These are phyloP conservation scores for Breynia disticha DNA, from an alignment of 441 rosid species.

Conservation along the genomic window DNA sequence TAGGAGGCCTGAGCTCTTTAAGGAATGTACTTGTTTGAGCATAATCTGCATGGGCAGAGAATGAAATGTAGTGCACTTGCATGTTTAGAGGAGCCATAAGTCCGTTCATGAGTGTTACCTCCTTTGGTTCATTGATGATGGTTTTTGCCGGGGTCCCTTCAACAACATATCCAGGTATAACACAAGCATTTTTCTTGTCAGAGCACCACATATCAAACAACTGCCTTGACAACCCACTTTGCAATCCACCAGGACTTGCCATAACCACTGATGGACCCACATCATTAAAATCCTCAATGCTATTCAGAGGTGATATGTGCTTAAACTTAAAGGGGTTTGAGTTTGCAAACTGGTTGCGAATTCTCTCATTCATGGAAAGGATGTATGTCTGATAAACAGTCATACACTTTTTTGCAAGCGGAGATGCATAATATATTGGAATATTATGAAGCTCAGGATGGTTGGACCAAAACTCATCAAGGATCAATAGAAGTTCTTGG, in stretches of 20 bases:
- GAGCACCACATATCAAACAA: conserved; percentile 84
- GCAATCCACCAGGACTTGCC: conserved; percentile 91
- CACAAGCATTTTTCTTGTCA: conserved; percentile 74
- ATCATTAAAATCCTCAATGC: conserved; percentile 72
- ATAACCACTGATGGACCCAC: conserved; percentile 87
- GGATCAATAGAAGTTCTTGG: conserved; percentile 84
- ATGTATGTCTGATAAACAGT: conserved; percentile 89
- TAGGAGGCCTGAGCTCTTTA: conserved; percentile 88
- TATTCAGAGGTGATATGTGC: conserved; percentile 64
- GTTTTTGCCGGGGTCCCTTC: conserved; percentile 76
- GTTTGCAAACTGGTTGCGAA: conserved; percentile 74
- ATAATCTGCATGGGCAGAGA: conserved; percentile 91
- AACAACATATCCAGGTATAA: conserved; percentile 72
- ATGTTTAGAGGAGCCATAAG: conserved; percentile 75
- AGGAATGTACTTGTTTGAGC: conserved; percentile 88
- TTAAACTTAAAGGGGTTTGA: conserved; percentile 91
- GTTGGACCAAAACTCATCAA: conserved; percentile 81
- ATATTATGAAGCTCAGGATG: conserved; percentile 79
- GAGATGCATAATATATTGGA: conserved; percentile 88
- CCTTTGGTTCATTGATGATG: conserved; percentile 79
- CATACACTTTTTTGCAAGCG: conserved; percentile 89
- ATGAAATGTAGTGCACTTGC: conserved; percentile 85
- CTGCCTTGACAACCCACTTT: conserved; percentile 83
- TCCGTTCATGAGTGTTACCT: conserved; percentile 89
- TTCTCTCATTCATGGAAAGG: conserved; percentile 82